A percentile compares a stretch with the other conserved stretches of the same genome.
Conservation (phyloP, 768 basidiomycete species). For the Boletus eberwhitei region DNA sequence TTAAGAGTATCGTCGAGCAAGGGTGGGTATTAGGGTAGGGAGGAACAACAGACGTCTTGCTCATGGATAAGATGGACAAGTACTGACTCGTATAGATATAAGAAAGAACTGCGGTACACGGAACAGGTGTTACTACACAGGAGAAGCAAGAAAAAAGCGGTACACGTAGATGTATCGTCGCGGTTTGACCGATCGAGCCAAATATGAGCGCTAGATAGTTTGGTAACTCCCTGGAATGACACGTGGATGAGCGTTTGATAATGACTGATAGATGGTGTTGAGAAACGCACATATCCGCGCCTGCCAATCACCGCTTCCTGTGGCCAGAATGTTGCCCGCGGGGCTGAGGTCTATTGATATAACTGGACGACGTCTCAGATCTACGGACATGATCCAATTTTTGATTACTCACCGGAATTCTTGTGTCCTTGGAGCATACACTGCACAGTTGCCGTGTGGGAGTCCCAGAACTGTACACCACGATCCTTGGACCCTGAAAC, state of each 20-base stretch:
- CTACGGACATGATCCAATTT: background rate
- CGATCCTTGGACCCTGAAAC: slow-evolving; percentile 96
- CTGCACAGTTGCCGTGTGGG: slow-evolving; percentile 74
- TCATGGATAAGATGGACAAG: slow-evolving; percentile 5
- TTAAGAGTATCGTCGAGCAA: slow-evolving; percentile 1
- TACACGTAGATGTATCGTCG: slow-evolving; percentile 25
- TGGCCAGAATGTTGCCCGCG: slow-evolving; percentile 58
- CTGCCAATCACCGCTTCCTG: slow-evolving; percentile 69
- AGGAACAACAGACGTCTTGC: slow-evolving; percentile 2
- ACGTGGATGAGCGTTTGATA: slow-evolving; percentile 2
- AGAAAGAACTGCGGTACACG: slow-evolving; percentile 7
- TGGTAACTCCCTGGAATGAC: slow-evolving; percentile 29
- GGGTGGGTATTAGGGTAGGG: slow-evolving; percentile 3
- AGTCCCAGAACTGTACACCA: slow-evolving; percentile 93
- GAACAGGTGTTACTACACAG: slow-evolving; percentile 19
- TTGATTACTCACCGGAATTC: slow-evolving; percentile 54
- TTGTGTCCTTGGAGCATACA: slow-evolving; percentile 84
- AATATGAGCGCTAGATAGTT: slow-evolving; percentile 19
- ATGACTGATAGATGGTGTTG: background rate
- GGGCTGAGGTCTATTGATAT: slow-evolving; percentile 71
- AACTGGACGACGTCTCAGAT: slow-evolving; percentile 37
- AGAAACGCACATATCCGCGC: slow-evolving; percentile 60
- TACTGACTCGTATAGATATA: slow-evolving; percentile 25
- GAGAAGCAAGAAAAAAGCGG: slow-evolving; percentile 25
- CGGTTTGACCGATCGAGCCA: slow-evolving; percentile 6